Conservation (phyloP, 2,329 filamentous ascomycete genomes). For the Cladosporium sphaerospermum region DNA sequence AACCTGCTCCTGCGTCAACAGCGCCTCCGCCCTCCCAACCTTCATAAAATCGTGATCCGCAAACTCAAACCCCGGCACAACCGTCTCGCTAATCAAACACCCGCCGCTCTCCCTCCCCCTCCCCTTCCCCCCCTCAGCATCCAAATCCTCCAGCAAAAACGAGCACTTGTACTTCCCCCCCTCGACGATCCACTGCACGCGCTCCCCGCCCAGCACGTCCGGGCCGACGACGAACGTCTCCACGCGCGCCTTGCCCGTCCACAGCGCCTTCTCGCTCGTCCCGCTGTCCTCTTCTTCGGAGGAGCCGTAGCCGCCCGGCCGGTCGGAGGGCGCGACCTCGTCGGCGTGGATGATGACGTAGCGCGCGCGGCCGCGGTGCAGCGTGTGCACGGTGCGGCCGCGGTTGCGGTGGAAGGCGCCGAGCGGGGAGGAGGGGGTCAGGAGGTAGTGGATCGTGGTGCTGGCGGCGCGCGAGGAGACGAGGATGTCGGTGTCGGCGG, state of each 20-base stretch:
- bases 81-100: slow-evolving; percentile 61
- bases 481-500: slow-evolving; percentile 5
- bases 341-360: slow-evolving; percentile 60
- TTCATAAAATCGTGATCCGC: slow-evolving; percentile 62
- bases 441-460: slow-evolving; percentile 59
- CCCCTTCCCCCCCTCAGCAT: slow-evolving; percentile 31
- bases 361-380: slow-evolving; percentile 56
- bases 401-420: slow-evolving; percentile 60
- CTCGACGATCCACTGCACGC: slow-evolving; percentile 62
- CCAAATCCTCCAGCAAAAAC: slow-evolving; percentile 46
- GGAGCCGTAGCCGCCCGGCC: slow-evolving; percentile 30
- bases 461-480: slow-evolving; percentile 44
- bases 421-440: slow-evolving; percentile 50
- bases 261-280: slow-evolving; percentile 45
- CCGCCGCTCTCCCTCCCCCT: slow-evolving; percentile 36
- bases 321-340: slow-evolving; percentile 29
- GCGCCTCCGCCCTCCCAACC: slow-evolving; percentile 41
- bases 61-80: slow-evolving; percentile 62
- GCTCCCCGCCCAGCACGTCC: slow-evolving; percentile 53
- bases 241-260: slow-evolving; percentile 42
- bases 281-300: slow-evolving; percentile 46
- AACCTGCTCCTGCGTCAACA: slow-evolving; percentile 48
- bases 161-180: slow-evolving; percentile 62
- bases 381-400: slow-evolving; percentile 57
- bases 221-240: slow-evolving; percentile 60